Evolutionary conservation across 352 stramenopile species (phyloP).

Genomic region (Globisporangium carolinianum): DNA sequence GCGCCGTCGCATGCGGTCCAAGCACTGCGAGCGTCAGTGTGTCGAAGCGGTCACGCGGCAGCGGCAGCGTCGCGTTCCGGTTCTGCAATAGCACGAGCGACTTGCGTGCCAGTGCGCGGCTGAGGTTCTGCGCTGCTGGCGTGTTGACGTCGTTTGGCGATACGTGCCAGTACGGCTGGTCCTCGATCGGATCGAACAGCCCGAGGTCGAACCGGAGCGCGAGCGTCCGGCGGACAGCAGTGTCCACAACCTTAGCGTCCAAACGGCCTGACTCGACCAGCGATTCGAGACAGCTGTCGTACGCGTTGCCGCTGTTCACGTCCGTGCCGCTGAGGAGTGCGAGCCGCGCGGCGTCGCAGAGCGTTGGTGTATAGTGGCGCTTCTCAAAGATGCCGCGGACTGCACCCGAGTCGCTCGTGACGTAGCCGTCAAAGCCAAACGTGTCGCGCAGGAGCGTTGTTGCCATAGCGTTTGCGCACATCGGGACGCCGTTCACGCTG

Average conservation of each 20-base stretch:
- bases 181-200: slow-evolving; percentile 85
- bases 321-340: slow-evolving; percentile 78
- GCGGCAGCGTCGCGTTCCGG: slow-evolving; percentile 51
- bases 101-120: slow-evolving; percentile 70
- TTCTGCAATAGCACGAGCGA: slow-evolving; percentile 95
- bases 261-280: slow-evolving; percentile 15
- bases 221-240: slow-evolving; percentile 61
- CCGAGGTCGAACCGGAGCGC: slow-evolving; percentile 88
- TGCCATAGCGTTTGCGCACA: slow-evolving; percentile 79
- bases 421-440: slow-evolving; percentile 91
- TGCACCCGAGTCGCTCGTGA: slow-evolving; percentile 93
- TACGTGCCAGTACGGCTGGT: slow-evolving; percentile 79
- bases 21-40: slow-evolving; percentile 59
- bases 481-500: slow-evolving; percentile 90
- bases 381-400: slow-evolving; percentile 77
- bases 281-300: slow-evolving; percentile 65
- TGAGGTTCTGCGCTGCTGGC: slow-evolving; percentile 44
- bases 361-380: slow-evolving; percentile 71
- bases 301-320: slow-evolving; percentile 84
- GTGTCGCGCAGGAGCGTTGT: slow-evolving; percentile 70
- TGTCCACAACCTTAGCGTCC: slow-evolving; percentile 42
- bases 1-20: slow-evolving; percentile 68
- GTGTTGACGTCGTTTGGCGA: slow-evolving; percentile 69
- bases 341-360: slow-evolving; percentile 52
- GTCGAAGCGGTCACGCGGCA: slow-evolving; percentile 21